A percentile compares a stretch with the other conserved stretches of the same genome.
These are phyloP conservation scores for Xylaria longipes DNA, from an alignment of 495 filamentous ascomycete species.

Conservation along the genomic window DNA sequence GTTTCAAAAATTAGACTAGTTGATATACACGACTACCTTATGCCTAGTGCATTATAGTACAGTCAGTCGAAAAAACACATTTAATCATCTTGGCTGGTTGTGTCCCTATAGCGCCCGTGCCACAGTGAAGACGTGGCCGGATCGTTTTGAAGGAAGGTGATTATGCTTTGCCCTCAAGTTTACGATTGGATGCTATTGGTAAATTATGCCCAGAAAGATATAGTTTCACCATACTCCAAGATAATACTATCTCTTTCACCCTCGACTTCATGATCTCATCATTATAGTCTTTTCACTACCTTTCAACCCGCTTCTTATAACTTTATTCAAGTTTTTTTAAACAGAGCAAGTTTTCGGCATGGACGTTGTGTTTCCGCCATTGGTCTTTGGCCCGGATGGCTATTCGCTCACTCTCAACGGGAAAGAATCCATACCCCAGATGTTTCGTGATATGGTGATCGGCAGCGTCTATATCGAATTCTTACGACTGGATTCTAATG, in stretches of 20 bases:
- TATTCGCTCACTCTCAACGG: not conserved
- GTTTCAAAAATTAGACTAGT: too few relatives aligned
- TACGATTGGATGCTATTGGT: too few relatives aligned
- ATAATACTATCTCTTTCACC: not conserved
- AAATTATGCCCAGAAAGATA: not conserved
- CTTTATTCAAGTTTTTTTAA: not conserved
- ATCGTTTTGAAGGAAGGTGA: not conserved
- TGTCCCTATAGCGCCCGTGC: not conserved
- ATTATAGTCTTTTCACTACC: not conserved
- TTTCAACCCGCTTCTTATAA: not conserved
- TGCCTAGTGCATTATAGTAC: too few relatives aligned
- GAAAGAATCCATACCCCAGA: not conserved
- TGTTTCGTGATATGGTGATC: not conserved
- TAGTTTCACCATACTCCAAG: not conserved
- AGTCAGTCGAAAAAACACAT: not conserved
- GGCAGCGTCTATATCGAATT: conserved; percentile 7
- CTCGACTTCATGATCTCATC: not conserved
- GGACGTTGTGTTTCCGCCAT: not conserved
- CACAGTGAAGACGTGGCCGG: not conserved
- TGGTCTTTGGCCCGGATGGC: not conserved
- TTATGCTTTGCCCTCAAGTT: not conserved
- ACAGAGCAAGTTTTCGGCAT: not conserved
- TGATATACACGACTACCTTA: not conserved
- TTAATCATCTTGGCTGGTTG: not conserved
- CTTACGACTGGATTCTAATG: not conserved